These are phyloP conservation scores for Thamnidium elegans DNA, from an alignment of 192 early-diverging fungal species.

Conservation along the genomic window DNA sequence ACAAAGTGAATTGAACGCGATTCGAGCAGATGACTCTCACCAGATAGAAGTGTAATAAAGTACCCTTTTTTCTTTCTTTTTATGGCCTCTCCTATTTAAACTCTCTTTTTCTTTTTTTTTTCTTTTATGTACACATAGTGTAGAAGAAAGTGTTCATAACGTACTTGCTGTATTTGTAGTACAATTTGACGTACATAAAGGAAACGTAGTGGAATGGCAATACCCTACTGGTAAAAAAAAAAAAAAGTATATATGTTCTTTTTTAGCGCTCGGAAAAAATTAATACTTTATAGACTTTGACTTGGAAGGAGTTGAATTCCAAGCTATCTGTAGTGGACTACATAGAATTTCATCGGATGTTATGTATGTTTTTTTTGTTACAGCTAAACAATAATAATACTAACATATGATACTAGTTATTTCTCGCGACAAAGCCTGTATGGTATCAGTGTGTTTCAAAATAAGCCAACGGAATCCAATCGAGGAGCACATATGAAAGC, in stretches of 20 bases:
- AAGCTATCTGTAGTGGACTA: slow-evolving; percentile 56
- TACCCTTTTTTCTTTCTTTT: too few relatives aligned
- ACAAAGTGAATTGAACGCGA: too few relatives aligned
- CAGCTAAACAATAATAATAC: neutral
- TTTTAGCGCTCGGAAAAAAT: neutral
- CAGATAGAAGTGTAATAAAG: too few relatives aligned
- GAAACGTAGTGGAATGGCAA: slow-evolving; percentile 57
- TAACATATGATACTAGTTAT: slow-evolving; percentile 33
- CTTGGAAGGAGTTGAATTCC: slow-evolving; percentile 48
- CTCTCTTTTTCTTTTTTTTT: too few relatives aligned
- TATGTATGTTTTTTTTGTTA: slow-evolving; percentile 41
- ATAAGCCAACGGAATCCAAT: slow-evolving; percentile 34
- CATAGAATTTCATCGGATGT: slow-evolving; percentile 46
- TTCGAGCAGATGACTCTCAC: too few relatives aligned
- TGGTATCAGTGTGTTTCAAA: slow-evolving; percentile 48
- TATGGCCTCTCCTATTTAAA: too few relatives aligned
- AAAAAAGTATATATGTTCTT: too few relatives aligned
- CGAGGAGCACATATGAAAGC: slow-evolving; percentile 55
- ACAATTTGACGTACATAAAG: slow-evolving; percentile 48
- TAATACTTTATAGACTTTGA: slow-evolving; percentile 37
- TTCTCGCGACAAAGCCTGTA: slow-evolving; percentile 40
- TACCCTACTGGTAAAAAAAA: slow-evolving; percentile 42
- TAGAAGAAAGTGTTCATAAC: slow-evolving; percentile 4
- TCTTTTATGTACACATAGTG: too few relatives aligned
- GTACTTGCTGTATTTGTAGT: slow-evolving; percentile 52